Base-by-base conservation (phyloP, 2,329 filamentous ascomycete species). In the Aspergillus japonicus region DNA sequence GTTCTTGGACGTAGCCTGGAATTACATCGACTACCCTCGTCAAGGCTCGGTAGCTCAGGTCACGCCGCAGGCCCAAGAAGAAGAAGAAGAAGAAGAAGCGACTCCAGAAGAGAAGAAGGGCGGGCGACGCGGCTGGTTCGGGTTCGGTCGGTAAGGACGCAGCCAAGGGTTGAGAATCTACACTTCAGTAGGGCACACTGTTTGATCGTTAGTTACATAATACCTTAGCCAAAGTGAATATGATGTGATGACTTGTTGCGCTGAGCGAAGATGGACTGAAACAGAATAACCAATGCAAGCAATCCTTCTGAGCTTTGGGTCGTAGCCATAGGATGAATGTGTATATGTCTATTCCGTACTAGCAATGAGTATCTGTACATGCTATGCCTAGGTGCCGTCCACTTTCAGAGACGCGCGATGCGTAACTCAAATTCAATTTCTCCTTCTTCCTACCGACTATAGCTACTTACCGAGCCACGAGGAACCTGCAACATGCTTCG, bases 1-100 rank as follows among this genome's bases (percentile, higher is more conserved):
- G 35, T 98, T 98, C 82, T 86, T 98, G 60, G 95, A 99, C 72
- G 89, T 96, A 7, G 95, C 95, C 10, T 99, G 92, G 90, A 98
- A 98, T 74, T 98, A 97, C 73, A 93, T 99, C 63, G 87, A 92
- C 52, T 99, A 99, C 72, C 92, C 93, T 0, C 87, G 87, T 35
- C 86, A 86, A 62, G 67, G 58, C 7, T 63, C 66, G 24, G 64
- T 66, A 33, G 60, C 69, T 31, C 69, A 71, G 60, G 68, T 63
- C 16, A 72, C 73, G 29, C 62, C 68, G 4, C 66, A 73, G 12
- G 65, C 66, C 5, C 62, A 69, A 47, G 61, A 65, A 4, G 66
- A 23, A 23, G 23, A 21, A 21, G 23, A 21, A 21, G 21, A 23
- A 23, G 23, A 71, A 4, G 66, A 71, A 44, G 55, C 68, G 8